These are phyloP conservation scores for Stephanodiscus minutulus DNA, from an alignment of 108 stramenopile species.

Conservation along the genomic window DNA sequence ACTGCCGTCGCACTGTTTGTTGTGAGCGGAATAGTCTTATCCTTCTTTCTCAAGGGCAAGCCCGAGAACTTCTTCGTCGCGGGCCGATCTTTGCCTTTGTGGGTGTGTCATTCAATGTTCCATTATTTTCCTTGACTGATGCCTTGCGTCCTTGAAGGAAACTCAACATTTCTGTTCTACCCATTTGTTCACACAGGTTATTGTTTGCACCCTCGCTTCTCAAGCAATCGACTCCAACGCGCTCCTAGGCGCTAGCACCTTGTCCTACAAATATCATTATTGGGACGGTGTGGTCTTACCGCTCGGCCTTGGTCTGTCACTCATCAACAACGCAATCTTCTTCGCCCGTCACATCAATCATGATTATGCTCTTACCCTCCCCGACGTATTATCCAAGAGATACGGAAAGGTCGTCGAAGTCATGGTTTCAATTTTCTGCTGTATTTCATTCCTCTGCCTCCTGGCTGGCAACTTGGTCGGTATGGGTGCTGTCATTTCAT, in stretches of 20 bases:
- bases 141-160: neutral
- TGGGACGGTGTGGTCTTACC: conserved; percentile 79
- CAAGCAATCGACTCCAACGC: conserved; percentile 84
- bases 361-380: conserved; percentile 67
- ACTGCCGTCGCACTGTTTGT: conserved; percentile 53
- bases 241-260: conserved; percentile 68
- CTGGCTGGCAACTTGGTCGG: conserved; percentile 79
- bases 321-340: conserved; percentile 73
- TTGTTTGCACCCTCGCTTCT: conserved; percentile 61
- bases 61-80: conserved; percentile 80
- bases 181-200: conserved; percentile 10
- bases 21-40: conserved; percentile 57
- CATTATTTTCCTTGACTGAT: neutral
- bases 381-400: conserved; percentile 69
- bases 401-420: conserved; percentile 72
- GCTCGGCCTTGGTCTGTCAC: conserved; percentile 72
- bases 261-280: conserved; percentile 80
- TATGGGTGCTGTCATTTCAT: conserved; percentile 64
- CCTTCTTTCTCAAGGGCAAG: conserved; percentile 61
- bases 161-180: neutral
- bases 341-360: conserved; percentile 68
- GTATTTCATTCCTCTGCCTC: conserved; percentile 72
- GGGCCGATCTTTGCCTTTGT: conserved; percentile 70
- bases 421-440: conserved; percentile 58
- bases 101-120: conserved; percentile 33